These are phyloP conservation scores for Candida insectorum DNA, from an alignment of 805 yeast species.

Conservation along the genomic window DNA sequence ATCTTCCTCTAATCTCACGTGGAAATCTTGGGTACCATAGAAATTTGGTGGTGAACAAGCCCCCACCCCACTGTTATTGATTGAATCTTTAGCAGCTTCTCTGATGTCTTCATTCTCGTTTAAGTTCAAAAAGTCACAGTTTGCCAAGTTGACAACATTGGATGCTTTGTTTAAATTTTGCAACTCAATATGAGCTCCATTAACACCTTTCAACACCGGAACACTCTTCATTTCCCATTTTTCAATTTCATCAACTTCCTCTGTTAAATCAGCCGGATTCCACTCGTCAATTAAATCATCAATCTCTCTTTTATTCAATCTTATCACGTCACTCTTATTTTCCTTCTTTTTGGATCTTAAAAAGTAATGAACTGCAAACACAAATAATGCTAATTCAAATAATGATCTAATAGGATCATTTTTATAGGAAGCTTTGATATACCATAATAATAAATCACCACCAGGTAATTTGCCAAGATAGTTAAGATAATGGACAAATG, in stretches of 20 bases:
- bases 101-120: conserved; percentile 46
- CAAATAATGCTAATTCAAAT: conserved; percentile 69
- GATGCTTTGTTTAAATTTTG: conserved; percentile 13
- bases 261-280: conserved; percentile 84
- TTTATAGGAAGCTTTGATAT: conserved; percentile 82
- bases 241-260: conserved; percentile 48
- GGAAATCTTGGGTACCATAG: conserved; percentile 93
- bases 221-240: conserved; percentile 59
- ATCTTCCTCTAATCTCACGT: conserved; percentile 71
- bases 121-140: conserved; percentile 69
- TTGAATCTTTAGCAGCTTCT: conserved; percentile 52
- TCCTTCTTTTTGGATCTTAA: conserved; percentile 72
- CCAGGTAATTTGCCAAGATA: conserved; percentile 48
- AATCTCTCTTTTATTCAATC: conserved; percentile 58
- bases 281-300: conserved; percentile 86
- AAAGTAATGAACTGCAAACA: conserved; percentile 84
- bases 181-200: conserved; percentile 38
- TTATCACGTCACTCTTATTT: conserved; percentile 67
- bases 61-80: conserved; percentile 84
- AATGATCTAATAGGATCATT: conserved; percentile 90
- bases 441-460: conserved; percentile 57
- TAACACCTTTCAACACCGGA: conserved; percentile 61
- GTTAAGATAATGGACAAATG: conserved; percentile 33
- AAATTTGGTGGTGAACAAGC: conserved; percentile 99
- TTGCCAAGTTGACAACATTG: conserved; percentile 60